A percentile compares a stretch with the other conserved stretches of the same genome.
Conservation (phyloP, 2,329 filamentous ascomycete genomes). For the Teratosphaeria epicoccoides region DNA sequence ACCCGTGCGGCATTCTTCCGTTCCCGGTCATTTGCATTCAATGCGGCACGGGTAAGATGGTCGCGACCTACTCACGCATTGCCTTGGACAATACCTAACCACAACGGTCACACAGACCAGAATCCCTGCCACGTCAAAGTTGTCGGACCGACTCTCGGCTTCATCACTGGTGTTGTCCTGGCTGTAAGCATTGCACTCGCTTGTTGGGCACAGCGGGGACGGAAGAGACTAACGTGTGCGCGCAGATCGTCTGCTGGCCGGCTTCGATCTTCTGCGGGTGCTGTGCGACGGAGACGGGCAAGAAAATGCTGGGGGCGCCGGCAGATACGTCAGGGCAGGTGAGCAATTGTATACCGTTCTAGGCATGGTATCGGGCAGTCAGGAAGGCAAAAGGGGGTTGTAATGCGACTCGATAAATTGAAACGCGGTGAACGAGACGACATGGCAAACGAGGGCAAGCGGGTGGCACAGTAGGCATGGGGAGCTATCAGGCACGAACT, state of each 20-base stretch:
- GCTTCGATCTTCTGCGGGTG: constrained; percentile 29
- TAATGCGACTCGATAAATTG: not conserved
- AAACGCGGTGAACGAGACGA: no score
- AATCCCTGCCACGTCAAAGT: constrained; percentile 30
- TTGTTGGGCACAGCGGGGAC: not conserved
- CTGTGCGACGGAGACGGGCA: constrained; percentile 24
- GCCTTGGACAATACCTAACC: not conserved
- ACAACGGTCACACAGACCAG: constrained; percentile 16
- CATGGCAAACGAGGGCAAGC: not conserved
- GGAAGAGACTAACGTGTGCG: not conserved
- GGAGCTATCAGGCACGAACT: not conserved
- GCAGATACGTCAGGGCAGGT: constrained; percentile 22
- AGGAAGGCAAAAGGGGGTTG: not conserved
- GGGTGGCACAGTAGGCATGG: not conserved
- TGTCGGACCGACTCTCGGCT: constrained; percentile 29
- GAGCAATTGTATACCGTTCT: constrained; percentile 27
- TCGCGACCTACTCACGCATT: not conserved
- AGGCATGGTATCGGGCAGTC: not conserved
- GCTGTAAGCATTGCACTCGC: constrained; percentile 14
- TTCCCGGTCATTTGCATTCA: constrained; percentile 23
- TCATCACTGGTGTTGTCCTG: constrained; percentile 23
- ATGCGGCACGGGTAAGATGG: constrained; percentile 20
- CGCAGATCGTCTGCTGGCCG: constrained; percentile 28
- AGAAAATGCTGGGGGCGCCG: constrained; percentile 24
- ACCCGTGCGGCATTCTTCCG: not conserved